These are phyloP conservation scores for Tilletia indica DNA, from an alignment of 1,284 basidiomycete species.

Conservation along the genomic window DNA sequence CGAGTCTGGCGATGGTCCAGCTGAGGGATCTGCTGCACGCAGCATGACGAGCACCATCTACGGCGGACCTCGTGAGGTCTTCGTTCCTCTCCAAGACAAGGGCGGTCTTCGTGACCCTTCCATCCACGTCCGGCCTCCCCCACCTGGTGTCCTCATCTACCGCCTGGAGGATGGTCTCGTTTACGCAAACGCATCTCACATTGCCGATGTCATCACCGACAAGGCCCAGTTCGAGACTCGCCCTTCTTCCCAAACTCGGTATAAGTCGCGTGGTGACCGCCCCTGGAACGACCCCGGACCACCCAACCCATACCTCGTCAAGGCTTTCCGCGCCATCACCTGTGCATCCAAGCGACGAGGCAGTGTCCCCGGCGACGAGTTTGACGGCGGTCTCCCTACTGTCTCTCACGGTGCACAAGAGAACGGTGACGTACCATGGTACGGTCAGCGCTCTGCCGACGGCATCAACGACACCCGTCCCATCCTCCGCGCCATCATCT, in stretches of 20 bases:
- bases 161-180: slow-evolving; percentile 89
- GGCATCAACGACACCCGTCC: slow-evolving; percentile 63
- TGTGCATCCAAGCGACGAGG: slow-evolving; percentile 31
- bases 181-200: slow-evolving; percentile 82
- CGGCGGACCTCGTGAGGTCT: slow-evolving; percentile 64
- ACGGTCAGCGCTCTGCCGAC: slow-evolving; percentile 10
- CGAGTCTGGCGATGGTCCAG: slow-evolving; percentile 17
- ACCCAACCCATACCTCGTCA: slow-evolving; percentile 39
- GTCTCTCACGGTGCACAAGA: slow-evolving; percentile 62
- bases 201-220: slow-evolving; percentile 76
- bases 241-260: slow-evolving; percentile 66
- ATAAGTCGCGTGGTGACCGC: slow-evolving; percentile 63
- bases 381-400: slow-evolving; percentile 48
- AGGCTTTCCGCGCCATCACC: slow-evolving; percentile 31
- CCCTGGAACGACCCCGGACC: slow-evolving; percentile 87
- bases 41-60: slow-evolving; percentile 24
- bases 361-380: slow-evolving; percentile 1
- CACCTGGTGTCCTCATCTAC: slow-evolving; percentile 86
- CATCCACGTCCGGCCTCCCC: slow-evolving; percentile 73
- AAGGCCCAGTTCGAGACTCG: slow-evolving; percentile 75
- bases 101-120: slow-evolving; percentile 68
- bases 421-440: too few relatives aligned
- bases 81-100: slow-evolving; percentile 69
- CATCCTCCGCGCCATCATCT: slow-evolving; percentile 75
- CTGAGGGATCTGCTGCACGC: neutral